Percentiles rank a stretch among this genome's conserved stretches.
Conservation (phyloP, 495 filamentous ascomycete genomes). For the Cenococcum geophilum region DNA sequence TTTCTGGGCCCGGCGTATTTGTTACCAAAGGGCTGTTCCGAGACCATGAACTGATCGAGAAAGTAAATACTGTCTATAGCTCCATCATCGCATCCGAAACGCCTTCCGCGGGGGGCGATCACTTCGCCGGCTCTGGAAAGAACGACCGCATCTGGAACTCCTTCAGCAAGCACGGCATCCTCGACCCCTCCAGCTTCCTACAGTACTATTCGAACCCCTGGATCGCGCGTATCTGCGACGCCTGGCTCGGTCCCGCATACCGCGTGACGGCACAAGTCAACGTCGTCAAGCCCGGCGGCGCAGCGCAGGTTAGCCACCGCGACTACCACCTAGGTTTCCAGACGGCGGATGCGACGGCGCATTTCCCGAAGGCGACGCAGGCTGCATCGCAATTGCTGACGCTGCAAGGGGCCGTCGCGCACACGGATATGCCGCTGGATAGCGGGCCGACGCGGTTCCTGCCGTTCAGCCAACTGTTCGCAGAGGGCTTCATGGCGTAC, state of each 20-base stretch:
- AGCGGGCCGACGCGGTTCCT: slow-evolving; percentile 51
- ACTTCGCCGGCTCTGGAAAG: slow-evolving; percentile 45
- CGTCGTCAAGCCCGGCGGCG: slow-evolving; percentile 48
- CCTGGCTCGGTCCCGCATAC: slow-evolving; percentile 51
- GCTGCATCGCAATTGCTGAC: slow-evolving; percentile 46
- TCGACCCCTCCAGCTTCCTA: slow-evolving; percentile 44
- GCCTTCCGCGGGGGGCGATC: slow-evolving; percentile 44
- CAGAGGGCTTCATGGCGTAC: slow-evolving; percentile 49
- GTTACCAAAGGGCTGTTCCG: slow-evolving; percentile 46
- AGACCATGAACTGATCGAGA: slow-evolving; percentile 33
- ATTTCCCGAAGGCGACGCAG: slow-evolving; percentile 45
- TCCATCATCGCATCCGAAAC: slow-evolving; percentile 44
- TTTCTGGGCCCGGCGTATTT: slow-evolving; percentile 48
- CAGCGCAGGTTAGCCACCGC: slow-evolving; percentile 48
- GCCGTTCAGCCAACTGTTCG: slow-evolving; percentile 49
- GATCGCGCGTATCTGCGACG: slow-evolving; percentile 42
- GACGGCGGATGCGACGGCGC: slow-evolving; percentile 33
- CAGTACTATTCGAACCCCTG: slow-evolving; percentile 52
- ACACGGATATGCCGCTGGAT: slow-evolving; percentile 49
- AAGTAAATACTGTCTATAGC: slow-evolving; percentile 42
- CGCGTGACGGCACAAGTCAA: slow-evolving; percentile 53
- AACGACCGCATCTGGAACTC: slow-evolving; percentile 56
- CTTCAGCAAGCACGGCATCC: slow-evolving; percentile 49
- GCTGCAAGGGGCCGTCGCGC: slow-evolving; percentile 53
- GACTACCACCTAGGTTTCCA: slow-evolving; percentile 57